Conservation (phyloP, 2,329 filamentous ascomycete genomes). For the Cladosporium sp. region DNA sequence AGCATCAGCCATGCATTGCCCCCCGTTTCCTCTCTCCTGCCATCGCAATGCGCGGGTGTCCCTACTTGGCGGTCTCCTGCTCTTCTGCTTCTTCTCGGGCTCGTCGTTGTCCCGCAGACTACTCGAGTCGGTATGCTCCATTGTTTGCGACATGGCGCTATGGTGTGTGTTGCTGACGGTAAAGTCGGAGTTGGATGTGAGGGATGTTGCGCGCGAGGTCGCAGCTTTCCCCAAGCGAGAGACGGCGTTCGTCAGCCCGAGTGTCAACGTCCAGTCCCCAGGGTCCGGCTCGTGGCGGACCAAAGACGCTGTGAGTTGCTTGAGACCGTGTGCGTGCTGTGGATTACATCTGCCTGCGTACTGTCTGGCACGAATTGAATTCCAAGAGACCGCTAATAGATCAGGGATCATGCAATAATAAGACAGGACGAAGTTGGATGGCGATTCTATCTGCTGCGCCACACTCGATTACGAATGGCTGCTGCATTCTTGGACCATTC, state of each 20-base stretch:
- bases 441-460: too few relatives aligned
- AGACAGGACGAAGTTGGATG: too few relatives aligned
- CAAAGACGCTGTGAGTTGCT: too few relatives aligned
- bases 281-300: slow-evolving; percentile 10
- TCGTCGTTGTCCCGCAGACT: slow-evolving; percentile 39
- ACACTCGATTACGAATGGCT: too few relatives aligned
- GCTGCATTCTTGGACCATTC: too few relatives aligned
- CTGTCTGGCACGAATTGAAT: neutral
- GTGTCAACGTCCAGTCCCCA: slow-evolving; percentile 4
- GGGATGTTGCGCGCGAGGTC: slow-evolving; percentile 1
- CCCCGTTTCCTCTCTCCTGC: neutral
- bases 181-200: neutral
- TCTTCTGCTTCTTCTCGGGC: slow-evolving; percentile 75
- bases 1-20: slow-evolving; percentile 17
- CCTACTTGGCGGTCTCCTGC: slow-evolving; percentile 82
- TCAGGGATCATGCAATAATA: too few relatives aligned
- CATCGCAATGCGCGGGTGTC: slow-evolving; percentile 16
- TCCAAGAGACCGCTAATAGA: too few relatives aligned
- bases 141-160: slow-evolving; percentile 41
- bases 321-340: slow-evolving; percentile 8
- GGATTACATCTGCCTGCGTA: neutral
- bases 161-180: neutral
- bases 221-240: neutral
- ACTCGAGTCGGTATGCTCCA: slow-evolving; percentile 40
- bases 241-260: slow-evolving; percentile 7